Base-by-base conservation (phyloP, 106 monocot species). In the Ottelia alismoides region DNA sequence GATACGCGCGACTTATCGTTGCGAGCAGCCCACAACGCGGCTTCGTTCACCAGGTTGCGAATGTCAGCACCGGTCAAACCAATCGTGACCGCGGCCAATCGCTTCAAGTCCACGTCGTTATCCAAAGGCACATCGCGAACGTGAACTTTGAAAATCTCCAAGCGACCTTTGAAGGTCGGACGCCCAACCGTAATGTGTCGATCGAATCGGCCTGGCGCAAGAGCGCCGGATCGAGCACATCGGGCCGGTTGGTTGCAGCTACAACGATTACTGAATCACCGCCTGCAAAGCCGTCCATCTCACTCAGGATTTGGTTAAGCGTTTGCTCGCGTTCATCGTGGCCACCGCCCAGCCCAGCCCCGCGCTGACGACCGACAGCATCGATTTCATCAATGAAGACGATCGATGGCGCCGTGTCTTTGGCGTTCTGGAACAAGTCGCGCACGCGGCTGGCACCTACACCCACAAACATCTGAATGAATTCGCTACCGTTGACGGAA, bases 381-480 rank as follows among this genome's bases (percentile, higher is more conserved):
- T n/a, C n/a, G n/a, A n/a, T n/a, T n/a, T n/a, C 88, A 76, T 89
- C 88, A 61, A 89, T 83, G 69, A 89, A 89, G 17, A 89, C 88
- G 52, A 89, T 89, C n/a, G n/a, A n/a, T n/a, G n/a, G n/a, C n/a
- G n/a, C 57, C 1, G 31, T 35, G 35, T 57, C 86, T 78, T 51
- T 80, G 75, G 44, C 76, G 78, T 16, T 79, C 78, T 55, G 28
- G 55, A 55, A 55, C 2, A 55, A 31, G 17, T 55, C 55, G 2
- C 55, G 27, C 3, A 55, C 55, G 20, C 55, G 27, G 2, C 30
- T 30, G 19, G 55, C 55, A 28, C 55, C 55, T n/a, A n/a, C n/a
- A 1, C 87, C 87, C 0, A 82, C 87, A 56, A 87, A 87, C 78
- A 82, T 87, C 58, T 87, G 78, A 6, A 87, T 71, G 69, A 87